Evolutionary conservation across 73 alveolate species (phyloP), one percentile per base, ranked within the genome.

Genomic region (Halteria grandinella): DNA sequence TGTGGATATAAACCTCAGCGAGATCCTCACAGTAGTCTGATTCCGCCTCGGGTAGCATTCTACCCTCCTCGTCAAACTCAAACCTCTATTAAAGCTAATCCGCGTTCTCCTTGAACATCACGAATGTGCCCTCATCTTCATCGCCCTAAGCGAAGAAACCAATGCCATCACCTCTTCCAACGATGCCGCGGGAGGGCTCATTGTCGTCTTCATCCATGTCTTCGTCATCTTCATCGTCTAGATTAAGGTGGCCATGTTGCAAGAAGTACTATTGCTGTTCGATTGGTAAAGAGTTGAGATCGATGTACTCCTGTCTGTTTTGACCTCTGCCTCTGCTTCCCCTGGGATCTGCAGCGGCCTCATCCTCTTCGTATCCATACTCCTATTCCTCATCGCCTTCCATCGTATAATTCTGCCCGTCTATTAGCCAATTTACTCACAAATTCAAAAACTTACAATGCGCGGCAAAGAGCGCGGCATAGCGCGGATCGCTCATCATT

Each of bases 361-460:
- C n/a, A n/a, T n/a, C n/a, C n/a, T n/a, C n/a, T n/a, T n/a, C n/a
- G n/a, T n/a, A n/a, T n/a, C n/a, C n/a, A n/a, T n/a, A n/a, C 54
- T 57, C 74, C 31, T 57, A 57, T 17, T 57, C 74, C 5, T n/a
- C n/a, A n/a, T n/a, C n/a, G n/a, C 36, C 54, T 4, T 31, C 74
- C n/a, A n/a, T n/a, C n/a, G n/a, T n/a, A n/a, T n/a, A n/a, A n/a
- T n/a, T n/a, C n/a, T n/a, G n/a, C n/a, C n/a, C n/a, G n/a, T n/a
- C n/a, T n/a, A n/a, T n/a, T n/a, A n/a, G n/a, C n/a, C n/a, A n/a
- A n/a, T n/a, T n/a, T n/a, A n/a, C n/a, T n/a, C n/a, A n/a, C n/a
- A n/a, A n/a, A n/a, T n/a, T n/a, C n/a, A n/a, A n/a, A n/a, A n/a
- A n/a, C n/a, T n/a, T n/a, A n/a, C n/a, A n/a, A n/a, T n/a, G n/a